Evolutionary conservation across 2,329 filamentous ascomycete genomes (phyloP).

Genomic region (Calonectria fujianensis): DNA sequence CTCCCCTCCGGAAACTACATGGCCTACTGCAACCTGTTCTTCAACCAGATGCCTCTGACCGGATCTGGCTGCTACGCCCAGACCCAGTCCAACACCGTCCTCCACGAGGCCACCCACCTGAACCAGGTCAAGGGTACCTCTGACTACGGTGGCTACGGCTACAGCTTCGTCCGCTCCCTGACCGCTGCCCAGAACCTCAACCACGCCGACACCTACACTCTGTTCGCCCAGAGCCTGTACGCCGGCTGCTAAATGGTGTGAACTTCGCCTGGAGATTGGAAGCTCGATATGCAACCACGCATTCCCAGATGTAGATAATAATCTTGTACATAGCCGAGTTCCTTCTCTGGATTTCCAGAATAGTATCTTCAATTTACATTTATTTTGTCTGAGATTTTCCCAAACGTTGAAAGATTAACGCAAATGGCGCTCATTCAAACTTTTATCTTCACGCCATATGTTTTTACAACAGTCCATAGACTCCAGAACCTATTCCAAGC

Average conservation of each 20-base stretch:
- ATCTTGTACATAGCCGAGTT: not conserved
- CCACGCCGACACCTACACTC: constrained; percentile 74
- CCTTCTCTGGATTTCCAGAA: not conserved
- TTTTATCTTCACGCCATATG: not conserved
- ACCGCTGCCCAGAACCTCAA: constrained; percentile 70
- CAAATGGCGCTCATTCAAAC: not conserved
- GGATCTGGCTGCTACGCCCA: constrained; percentile 75
- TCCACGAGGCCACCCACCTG: constrained; percentile 81
- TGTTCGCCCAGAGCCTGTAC: constrained; percentile 52
- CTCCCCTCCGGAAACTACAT: constrained; percentile 72
- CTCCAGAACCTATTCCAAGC: not conserved
- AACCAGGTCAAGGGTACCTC: constrained; percentile 74
- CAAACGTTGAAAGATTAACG: not conserved
- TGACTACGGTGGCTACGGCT: constrained; percentile 75
- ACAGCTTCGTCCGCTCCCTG: constrained; percentile 70
- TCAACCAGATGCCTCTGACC: constrained; percentile 70
- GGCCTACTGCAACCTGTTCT: constrained; percentile 79
- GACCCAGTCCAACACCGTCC: constrained; percentile 78
- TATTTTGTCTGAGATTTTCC: not conserved
- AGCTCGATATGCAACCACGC: not conserved
- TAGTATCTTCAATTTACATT: not conserved
- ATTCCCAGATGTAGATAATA: not conserved
- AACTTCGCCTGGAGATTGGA: not conserved
- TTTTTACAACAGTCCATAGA: not conserved
- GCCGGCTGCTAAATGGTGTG: constrained; percentile 59